A percentile compares a stretch with the other conserved stretches of the same genome.
These are phyloP conservation scores for Metarhizium album DNA, from an alignment of 2,329 filamentous ascomycete genomes.

Conservation along the genomic window DNA sequence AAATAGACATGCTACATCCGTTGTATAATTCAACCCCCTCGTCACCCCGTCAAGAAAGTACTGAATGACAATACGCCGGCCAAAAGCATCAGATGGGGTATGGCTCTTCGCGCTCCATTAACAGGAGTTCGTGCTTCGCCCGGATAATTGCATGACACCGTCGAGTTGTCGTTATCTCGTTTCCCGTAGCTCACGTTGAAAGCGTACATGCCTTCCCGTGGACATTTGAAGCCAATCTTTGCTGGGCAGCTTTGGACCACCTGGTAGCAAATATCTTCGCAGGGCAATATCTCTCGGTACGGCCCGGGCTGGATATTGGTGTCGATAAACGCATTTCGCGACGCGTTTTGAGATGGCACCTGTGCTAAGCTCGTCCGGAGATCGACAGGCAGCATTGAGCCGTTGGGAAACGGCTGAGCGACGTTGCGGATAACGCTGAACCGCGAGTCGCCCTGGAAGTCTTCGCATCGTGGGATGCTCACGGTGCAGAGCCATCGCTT, in stretches of 20 bases:
- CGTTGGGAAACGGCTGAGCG: slow-evolving; percentile 58
- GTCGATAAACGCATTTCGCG: slow-evolving; percentile 67
- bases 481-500: slow-evolving; percentile 94
- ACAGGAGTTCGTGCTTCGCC: slow-evolving; percentile 23
- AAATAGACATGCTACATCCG: not conserved
- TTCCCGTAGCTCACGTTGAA: slow-evolving; percentile 26
- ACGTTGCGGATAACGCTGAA: slow-evolving; percentile 53
- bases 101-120: slow-evolving; percentile 8
- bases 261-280: slow-evolving; percentile 76
- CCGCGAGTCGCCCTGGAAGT: slow-evolving; percentile 50
- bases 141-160: slow-evolving; percentile 27
- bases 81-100: slow-evolving; percentile 10
- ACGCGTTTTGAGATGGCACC: slow-evolving; percentile 28
- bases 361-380: slow-evolving; percentile 13
- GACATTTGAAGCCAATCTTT: slow-evolving; percentile 65
- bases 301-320: slow-evolving; percentile 64
- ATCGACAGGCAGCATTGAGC: slow-evolving; percentile 37
- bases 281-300: slow-evolving; percentile 88
- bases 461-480: slow-evolving; percentile 82
- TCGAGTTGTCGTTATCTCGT: slow-evolving; percentile 13
- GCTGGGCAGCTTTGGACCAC: slow-evolving; percentile 80
- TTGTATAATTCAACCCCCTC: not conserved
- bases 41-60: not conserved
- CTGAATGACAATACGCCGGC: not conserved
- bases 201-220: slow-evolving; percentile 28